Base-by-base conservation (phyloP, 495 filamentous ascomycete genomes). In the Cercophora samala region DNA sequence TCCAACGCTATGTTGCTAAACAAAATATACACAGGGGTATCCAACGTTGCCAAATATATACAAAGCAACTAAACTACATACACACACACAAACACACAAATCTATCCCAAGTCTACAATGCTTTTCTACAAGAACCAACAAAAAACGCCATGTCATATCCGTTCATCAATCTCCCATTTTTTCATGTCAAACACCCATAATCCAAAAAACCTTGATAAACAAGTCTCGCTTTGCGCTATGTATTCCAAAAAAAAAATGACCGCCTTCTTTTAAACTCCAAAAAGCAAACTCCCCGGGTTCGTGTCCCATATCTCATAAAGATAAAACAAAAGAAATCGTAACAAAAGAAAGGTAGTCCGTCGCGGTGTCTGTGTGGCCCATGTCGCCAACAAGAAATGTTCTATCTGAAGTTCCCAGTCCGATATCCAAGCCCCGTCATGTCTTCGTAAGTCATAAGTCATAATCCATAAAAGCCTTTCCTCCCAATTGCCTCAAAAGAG, bases 401-500 rank as follows among this genome's bases (percentile, higher is more conserved):
- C 60, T 46, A 46, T 46, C 37, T 46, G 25, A 37, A 21, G 32
- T 8, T 46, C 60, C 60, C 25, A 62, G 18, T 19, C n/a, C 26
- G 18, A 51, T 19, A 62, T 62, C 4, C 24, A 60, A 25, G 8
- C 26, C 18, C 58, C 0, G 21, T 29, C 58, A 60, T 25, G 15
- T 65, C 29, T 6, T 59, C 55, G n/a, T 55, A 46, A 61, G 42
- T 64, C 68, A 63, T 66, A 58, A 66, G 22, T 66, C 68, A 52
- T 70, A 56, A 69, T 25, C 58, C 68, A 61, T 64, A 60, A 66
- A 46, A 60, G n/a, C n/a, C 62, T 62, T 54, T 64, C 64, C 68
- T 70, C 68, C 68, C 68, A 67, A 53, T 67, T 67, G 58, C 55
- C 62, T 51, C 68, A 58, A 32, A 60, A 64, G 55, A 53, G 55